These are phyloP conservation scores for Cyberlindnera nakhonratchasimensis DNA, from an alignment of 805 yeast genomes.

Conservation along the genomic window DNA sequence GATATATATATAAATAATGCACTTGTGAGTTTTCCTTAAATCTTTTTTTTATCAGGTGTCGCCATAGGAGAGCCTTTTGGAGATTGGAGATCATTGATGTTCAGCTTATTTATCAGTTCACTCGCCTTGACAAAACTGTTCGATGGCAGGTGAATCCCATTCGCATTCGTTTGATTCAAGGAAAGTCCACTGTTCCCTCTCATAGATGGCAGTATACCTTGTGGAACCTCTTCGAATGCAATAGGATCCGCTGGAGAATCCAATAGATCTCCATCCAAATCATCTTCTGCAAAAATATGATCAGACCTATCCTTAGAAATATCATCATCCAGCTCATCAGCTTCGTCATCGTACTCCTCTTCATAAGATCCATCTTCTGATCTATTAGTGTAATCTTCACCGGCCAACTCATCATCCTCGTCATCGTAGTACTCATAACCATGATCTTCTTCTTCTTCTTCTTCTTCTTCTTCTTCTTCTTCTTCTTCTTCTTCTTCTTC, in stretches of 20 bases:
- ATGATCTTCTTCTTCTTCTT: slow-evolving; percentile 25
- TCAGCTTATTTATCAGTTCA: slow-evolving; percentile 23
- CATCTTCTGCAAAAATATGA: slow-evolving; percentile 18
- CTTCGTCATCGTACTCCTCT: slow-evolving; percentile 25
- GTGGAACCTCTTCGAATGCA: neutral
- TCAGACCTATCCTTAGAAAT: neutral
- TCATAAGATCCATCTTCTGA: slow-evolving; percentile 28
- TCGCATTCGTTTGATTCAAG: slow-evolving; percentile 16
- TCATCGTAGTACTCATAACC: slow-evolving; percentile 18
- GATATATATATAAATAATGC: neutral
- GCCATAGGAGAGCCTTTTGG: too few species aligned
- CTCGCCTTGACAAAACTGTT: slow-evolving; percentile 24
- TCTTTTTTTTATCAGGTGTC: neutral
- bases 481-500: neutral
- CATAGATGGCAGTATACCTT: slow-evolving; percentile 15
- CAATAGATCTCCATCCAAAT: slow-evolving; percentile 30
- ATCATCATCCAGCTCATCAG: slow-evolving; percentile 11
- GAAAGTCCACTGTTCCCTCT: slow-evolving; percentile 17
- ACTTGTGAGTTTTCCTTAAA: neutral
- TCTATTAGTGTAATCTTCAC: slow-evolving; percentile 25
- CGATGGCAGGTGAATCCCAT: slow-evolving; percentile 14
- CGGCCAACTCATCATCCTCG: slow-evolving; percentile 24
- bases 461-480: slow-evolving; percentile 28
- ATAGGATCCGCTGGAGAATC: slow-evolving; percentile 20
- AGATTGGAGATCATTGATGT: slow-evolving; percentile 7